Conservation (phyloP, 345 rosid species). For the Gynandropsis gynandra region DNA sequence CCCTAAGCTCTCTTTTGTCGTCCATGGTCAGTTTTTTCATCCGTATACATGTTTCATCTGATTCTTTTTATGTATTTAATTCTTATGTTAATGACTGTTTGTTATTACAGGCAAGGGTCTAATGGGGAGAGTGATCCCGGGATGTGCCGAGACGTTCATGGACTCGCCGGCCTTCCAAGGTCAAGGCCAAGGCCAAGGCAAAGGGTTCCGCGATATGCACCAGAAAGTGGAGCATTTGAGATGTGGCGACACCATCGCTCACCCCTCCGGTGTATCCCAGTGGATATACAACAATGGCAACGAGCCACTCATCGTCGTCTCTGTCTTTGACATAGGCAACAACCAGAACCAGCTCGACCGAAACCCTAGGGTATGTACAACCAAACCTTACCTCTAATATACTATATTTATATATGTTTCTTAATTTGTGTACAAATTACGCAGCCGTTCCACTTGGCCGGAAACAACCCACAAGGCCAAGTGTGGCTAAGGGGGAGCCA, state of each 20-base stretch:
- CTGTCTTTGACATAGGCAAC: constrained; percentile 34
- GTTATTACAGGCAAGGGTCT: constrained; percentile 34
- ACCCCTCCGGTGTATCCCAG: constrained; percentile 45
- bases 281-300: constrained; percentile 58
- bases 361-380: constrained; percentile 39
- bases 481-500: constrained; percentile 21
- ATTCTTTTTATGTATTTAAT: neutral
- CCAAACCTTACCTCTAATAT: neutral
- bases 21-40: constrained; percentile 32
- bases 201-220: constrained; percentile 42
- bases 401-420: neutral
- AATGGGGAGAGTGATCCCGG: constrained; percentile 35
- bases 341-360: constrained; percentile 47
- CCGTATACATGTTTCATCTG: neutral
- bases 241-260: constrained; percentile 39
- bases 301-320: constrained; percentile 33
- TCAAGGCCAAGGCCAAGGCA: constrained; percentile 16
- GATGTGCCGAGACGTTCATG: constrained; percentile 61
- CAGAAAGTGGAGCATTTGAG: constrained; percentile 45
- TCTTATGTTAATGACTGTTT: neutral
- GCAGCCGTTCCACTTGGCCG: constrained; percentile 49
- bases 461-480: constrained; percentile 41
- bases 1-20: constrained; percentile 37
- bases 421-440: neutral
- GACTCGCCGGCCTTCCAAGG: constrained; percentile 26